Percentiles rank a stretch among this genome's conserved stretches.
Conservation (phyloP, 148 eudicot species). For the Arctostaphylos glauca region DNA sequence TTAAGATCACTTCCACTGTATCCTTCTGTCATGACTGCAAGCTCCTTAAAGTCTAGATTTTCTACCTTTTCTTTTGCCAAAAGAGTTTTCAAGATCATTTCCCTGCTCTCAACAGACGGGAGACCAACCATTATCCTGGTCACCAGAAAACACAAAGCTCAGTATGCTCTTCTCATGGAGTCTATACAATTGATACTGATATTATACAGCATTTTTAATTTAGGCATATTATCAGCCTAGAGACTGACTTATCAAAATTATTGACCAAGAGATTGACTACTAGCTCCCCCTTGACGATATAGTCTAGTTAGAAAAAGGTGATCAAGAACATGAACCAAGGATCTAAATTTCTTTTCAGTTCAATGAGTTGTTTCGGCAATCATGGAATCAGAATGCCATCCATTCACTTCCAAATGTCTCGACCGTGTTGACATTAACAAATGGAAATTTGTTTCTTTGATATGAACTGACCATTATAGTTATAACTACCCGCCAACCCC, state of each 20-base stretch:
- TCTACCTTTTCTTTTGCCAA: slow-evolving; percentile 71
- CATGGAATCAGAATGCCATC: no score
- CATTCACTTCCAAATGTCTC: no score
- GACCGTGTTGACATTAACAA: no score
- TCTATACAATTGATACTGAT: no score
- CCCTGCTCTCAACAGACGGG: slow-evolving; percentile 77
- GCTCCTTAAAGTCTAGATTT: slow-evolving; percentile 70
- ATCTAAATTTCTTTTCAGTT: no score
- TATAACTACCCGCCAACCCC: not conserved
- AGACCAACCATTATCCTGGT: slow-evolving; percentile 88
- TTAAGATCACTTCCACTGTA: slow-evolving; percentile 95
- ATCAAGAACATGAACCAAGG: no score
- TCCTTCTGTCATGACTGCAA: slow-evolving; percentile 91
- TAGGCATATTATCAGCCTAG: no score
- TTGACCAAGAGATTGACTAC: not conserved
- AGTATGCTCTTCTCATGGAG: not conserved
- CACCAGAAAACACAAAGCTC: slow-evolving; percentile 16
- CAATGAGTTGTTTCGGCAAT: no score
- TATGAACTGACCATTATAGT: not conserved
- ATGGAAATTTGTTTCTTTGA: not conserved
- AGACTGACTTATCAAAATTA: not conserved
- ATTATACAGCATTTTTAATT: no score
- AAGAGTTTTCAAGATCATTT: slow-evolving; percentile 78
- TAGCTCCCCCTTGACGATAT: not conserved
- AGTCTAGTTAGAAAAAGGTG: no score